These are phyloP conservation scores for Tricholoma terreum DNA, from an alignment of 768 basidiomycete genomes.

Conservation along the genomic window DNA sequence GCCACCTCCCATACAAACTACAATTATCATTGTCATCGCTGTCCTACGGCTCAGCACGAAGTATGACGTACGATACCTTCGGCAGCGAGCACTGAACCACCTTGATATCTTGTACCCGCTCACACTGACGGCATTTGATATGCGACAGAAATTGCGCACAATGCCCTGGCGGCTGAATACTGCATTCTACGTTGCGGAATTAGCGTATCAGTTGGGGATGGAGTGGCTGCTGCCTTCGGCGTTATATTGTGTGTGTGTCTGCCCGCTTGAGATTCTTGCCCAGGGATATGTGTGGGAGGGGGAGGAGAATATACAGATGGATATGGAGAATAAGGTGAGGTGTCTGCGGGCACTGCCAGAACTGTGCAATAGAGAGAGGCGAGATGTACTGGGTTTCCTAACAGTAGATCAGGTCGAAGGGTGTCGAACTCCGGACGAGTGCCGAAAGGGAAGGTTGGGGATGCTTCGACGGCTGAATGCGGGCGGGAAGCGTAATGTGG, in stretches of 20 bases:
- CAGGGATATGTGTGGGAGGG: slow-evolving; percentile 29
- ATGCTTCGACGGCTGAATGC: not conserved
- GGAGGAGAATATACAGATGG: slow-evolving; percentile 4
- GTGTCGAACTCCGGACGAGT: not conserved
- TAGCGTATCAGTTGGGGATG: slow-evolving; percentile 33
- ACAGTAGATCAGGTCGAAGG: not conserved
- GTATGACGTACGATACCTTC: slow-evolving; percentile 36
- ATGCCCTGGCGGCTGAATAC: slow-evolving; percentile 36
- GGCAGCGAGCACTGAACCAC: slow-evolving; percentile 30
- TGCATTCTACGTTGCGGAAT: slow-evolving; percentile 34
- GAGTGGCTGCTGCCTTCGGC: slow-evolving; percentile 34
- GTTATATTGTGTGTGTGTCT: slow-evolving; percentile 35
- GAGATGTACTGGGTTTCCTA: slow-evolving; percentile 3
- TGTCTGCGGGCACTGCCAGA: slow-evolving; percentile 4
- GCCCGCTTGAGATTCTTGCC: slow-evolving; percentile 33
- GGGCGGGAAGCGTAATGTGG: not conserved
- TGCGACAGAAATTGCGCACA: slow-evolving; percentile 30
- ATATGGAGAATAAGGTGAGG: not conserved
- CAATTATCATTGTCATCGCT: slow-evolving; percentile 28
- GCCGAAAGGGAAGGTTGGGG: not conserved
- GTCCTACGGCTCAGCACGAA: slow-evolving; percentile 36
- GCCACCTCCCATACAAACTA: slow-evolving; percentile 30
- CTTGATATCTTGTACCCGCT: slow-evolving; percentile 34
- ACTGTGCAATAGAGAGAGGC: not conserved
- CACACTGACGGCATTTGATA: slow-evolving; percentile 30